phyloP scores from a whole-genome alignment of 768 basidiomycete genomes.

The Baorangia bicolor region DNA sequence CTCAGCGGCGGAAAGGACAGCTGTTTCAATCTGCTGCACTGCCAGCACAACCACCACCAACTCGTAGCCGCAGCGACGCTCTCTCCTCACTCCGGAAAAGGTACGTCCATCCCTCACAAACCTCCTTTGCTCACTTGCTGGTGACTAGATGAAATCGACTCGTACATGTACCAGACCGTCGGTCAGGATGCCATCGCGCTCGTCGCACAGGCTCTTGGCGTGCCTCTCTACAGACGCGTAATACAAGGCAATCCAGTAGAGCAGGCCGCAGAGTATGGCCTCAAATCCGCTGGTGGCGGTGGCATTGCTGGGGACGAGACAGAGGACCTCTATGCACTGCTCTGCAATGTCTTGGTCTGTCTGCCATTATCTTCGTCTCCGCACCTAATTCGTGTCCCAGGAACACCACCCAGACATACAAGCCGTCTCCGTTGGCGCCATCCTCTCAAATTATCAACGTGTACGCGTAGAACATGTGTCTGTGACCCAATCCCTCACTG shows the following conservation, averaged over 20 bases:
- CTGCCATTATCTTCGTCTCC: neutral
- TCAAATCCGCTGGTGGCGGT: conserved; percentile 44
- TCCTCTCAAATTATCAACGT: conserved; percentile 95
- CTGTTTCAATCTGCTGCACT: conserved; percentile 93
- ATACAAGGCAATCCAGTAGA: conserved; percentile 83
- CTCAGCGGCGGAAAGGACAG: conserved; percentile 98
- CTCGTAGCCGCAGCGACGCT: conserved; percentile 88
- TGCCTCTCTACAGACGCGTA: conserved; percentile 80
- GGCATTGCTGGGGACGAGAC: conserved; percentile 89
- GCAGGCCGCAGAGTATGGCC: conserved; percentile 84
- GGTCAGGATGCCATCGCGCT: conserved; percentile 91
- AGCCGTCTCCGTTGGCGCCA: conserved; percentile 93
- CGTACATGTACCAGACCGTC: conserved; percentile 98
- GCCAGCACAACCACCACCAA: conserved; percentile 79
- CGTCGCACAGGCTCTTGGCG: conserved; percentile 79
- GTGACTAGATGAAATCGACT: conserved; percentile 91
- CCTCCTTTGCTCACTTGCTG: conserved; percentile 3
- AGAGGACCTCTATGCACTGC: conserved; percentile 80
- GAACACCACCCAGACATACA: conserved; percentile 73
- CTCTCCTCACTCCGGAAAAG: conserved; percentile 81
- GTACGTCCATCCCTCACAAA: conserved; percentile 38
- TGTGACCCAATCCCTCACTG: conserved; percentile 24
- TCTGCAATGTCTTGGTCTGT: conserved; percentile 74
- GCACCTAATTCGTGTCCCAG: conserved; percentile 38
- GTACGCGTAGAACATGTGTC: conserved; percentile 98